These are phyloP conservation scores for Naganishia albida DNA, from an alignment of 1,284 basidiomycete species.

Conservation along the genomic window DNA sequence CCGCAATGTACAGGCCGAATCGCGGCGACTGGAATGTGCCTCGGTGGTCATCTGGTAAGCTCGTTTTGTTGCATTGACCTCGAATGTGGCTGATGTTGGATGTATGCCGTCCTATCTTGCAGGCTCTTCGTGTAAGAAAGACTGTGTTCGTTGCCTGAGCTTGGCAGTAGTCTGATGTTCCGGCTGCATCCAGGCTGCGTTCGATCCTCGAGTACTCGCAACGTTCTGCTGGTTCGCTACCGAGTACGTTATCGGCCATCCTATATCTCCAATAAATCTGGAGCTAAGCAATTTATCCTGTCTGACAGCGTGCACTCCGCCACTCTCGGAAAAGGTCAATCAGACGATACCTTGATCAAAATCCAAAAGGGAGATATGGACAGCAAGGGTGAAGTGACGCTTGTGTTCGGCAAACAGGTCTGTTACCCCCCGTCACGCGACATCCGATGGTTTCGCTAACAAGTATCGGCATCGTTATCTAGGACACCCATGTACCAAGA, in stretches of 20 bases:
- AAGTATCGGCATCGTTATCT: no score
- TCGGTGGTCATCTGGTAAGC: constrained; percentile 60
- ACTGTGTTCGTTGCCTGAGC: neutral
- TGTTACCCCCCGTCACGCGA: constrained; percentile 32
- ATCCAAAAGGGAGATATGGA: constrained; percentile 72
- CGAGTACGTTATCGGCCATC: constrained; percentile 55
- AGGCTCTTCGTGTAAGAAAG: constrained; percentile 62
- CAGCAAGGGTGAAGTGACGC: constrained; percentile 77
- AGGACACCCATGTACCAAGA: constrained; percentile 85
- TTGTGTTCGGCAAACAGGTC: constrained; percentile 92
- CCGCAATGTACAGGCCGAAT: constrained; percentile 86
- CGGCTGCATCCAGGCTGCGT: constrained; percentile 65
- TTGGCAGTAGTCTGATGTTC: no score
- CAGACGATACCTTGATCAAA: constrained; percentile 70
- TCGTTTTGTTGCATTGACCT: constrained; percentile 2
- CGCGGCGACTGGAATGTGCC: constrained; percentile 60
- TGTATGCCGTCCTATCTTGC: neutral
- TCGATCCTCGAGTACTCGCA: constrained; percentile 77
- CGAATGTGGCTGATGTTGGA: neutral
- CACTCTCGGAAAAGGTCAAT: constrained; percentile 77
- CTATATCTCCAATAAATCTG: neutral
- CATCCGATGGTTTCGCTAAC: neutral
- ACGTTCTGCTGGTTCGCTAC: constrained; percentile 92
- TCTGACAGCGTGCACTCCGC: constrained; percentile 67
- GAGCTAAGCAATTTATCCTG: constrained; percentile 35